Evolutionary conservation across 2,329 filamentous ascomycete species (phyloP).

Genomic region (Pseudogymnoascus sp.): DNA sequence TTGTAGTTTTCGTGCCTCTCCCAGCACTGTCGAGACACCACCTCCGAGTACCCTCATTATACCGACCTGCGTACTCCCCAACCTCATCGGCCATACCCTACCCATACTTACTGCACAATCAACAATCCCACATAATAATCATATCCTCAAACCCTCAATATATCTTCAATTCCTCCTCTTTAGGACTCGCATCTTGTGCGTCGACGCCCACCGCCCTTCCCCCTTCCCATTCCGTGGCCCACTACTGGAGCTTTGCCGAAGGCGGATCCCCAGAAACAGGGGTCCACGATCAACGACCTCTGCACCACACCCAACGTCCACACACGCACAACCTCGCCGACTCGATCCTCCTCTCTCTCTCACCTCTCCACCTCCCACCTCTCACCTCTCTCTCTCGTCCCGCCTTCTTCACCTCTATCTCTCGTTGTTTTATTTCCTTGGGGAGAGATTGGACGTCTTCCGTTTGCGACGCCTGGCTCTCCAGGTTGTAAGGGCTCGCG

Average conservation of each 20-base stretch:
- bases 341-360: background rate
- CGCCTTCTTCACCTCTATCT: background rate
- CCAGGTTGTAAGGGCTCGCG: slow-evolving; percentile 6
- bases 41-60: background rate
- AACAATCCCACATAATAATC: background rate
- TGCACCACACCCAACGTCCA: slow-evolving; percentile 5
- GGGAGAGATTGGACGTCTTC: slow-evolving; percentile 1
- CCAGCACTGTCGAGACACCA: background rate
- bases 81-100: background rate
- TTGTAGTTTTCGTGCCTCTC: background rate
- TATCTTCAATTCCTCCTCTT: background rate
- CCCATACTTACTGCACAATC: background rate
- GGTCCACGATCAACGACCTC: slow-evolving; percentile 6
- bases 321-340: slow-evolving; percentile 3
- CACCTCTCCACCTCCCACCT: background rate
- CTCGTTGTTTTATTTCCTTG: slow-evolving; percentile 1
- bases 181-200: background rate
- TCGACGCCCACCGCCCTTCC: background rate
- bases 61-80: background rate
- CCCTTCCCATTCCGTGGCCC: background rate
- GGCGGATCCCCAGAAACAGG: slow-evolving; percentile 6
- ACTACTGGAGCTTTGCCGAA: slow-evolving; percentile 5
- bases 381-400: background rate
- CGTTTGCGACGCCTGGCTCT: slow-evolving; percentile 7
- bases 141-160: background rate